Percentiles rank a stretch among this genome's conserved stretches.
These are phyloP conservation scores for Psilocybe cyanescens DNA, from an alignment of 768 basidiomycete species.

Conservation along the genomic window DNA sequence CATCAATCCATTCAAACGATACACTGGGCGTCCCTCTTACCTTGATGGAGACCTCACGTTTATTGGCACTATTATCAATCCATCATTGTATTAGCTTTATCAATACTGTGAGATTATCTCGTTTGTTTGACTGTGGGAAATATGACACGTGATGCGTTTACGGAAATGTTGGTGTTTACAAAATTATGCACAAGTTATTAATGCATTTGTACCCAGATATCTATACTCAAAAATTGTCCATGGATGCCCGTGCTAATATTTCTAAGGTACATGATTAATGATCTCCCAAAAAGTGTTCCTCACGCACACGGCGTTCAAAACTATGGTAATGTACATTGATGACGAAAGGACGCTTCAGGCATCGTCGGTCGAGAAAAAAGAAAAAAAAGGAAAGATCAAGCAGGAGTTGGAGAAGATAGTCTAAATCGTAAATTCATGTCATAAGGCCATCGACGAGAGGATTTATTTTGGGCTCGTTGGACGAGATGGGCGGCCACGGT, in stretches of 20 bases:
- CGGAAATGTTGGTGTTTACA: too few relatives aligned
- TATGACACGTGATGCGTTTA: too few relatives aligned
- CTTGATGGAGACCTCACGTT: too few relatives aligned
- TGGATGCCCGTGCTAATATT: constrained; percentile 11
- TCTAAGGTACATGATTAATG: constrained; percentile 14
- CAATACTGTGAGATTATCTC: too few relatives aligned
- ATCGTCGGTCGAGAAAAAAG: constrained; percentile 1
- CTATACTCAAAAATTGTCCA: constrained; percentile 1
- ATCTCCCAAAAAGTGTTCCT: constrained; percentile 2
- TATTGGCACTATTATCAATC: too few relatives aligned
- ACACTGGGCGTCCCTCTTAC: too few relatives aligned
- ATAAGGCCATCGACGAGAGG: neutral
- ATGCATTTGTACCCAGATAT: neutral
- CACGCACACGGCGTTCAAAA: constrained; percentile 9
- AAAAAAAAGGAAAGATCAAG: constrained; percentile 7
- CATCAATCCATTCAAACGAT: too few relatives aligned
- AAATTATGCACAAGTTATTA: neutral
- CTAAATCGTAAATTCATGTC: constrained; percentile 9
- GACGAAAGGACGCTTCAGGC: constrained; percentile 9
- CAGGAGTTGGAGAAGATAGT: constrained; percentile 12
- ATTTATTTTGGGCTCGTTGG: constrained; percentile 27
- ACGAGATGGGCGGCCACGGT: constrained; percentile 27
- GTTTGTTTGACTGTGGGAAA: too few relatives aligned
- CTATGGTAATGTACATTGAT: constrained; percentile 22
- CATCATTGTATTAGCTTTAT: too few relatives aligned